Evolutionary conservation across 768 basidiomycete species (phyloP), one percentile per base, ranked within the genome.

Genomic region (Russula sp.): DNA sequence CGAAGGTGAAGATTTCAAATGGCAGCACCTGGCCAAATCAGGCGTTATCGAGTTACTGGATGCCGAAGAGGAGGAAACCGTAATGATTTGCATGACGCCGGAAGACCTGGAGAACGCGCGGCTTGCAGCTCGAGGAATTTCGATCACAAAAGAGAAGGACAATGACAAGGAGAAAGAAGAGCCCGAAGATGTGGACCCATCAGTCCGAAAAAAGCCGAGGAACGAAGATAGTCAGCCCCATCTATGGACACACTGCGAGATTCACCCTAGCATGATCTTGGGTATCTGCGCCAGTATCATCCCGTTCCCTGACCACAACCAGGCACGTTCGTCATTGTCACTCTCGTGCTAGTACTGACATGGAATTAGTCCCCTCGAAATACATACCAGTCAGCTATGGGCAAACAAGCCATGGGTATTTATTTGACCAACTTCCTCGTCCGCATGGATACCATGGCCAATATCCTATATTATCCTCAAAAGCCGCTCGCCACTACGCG

Each of bases 381-480:
- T 74, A 99, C 96, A 5, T 99, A 99, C 73, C 96, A 99, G 79
- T 98, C 96, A 51, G 96, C 96, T 58, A 99, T 99, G 96, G 97
- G 97, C 70, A 99, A 99, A 79, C 96, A 99, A 85, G 96, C 96
- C 13, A 99, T 99, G 96, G 96, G 97, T 57, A 94, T 98, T 69
- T 97, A 91, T 77, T 83, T 98, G 40, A 98, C 96, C 40, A 99
- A 98, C 76, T 99, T 96, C 82, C 84, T 97, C 69, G 90, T 98
- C 69, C 93, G 96, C 59, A 96, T 98, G 94, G 96, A 99, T 75
- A 99, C 97, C 11, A 98, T 98, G 96, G 94, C 96, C 69, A 99
- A 99, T 73, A 97, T 99, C 67, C 83, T 99, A 51, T 99, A 97
- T 76, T 99, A 99, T 74, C 96, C 96, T 30, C 96, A 99, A 79